A percentile compares a stretch with the other conserved stretches of the same genome.
phyloP scores from a whole-genome alignment of 495 filamentous ascomycete genomes.

The Cercophora sp. region DNA sequence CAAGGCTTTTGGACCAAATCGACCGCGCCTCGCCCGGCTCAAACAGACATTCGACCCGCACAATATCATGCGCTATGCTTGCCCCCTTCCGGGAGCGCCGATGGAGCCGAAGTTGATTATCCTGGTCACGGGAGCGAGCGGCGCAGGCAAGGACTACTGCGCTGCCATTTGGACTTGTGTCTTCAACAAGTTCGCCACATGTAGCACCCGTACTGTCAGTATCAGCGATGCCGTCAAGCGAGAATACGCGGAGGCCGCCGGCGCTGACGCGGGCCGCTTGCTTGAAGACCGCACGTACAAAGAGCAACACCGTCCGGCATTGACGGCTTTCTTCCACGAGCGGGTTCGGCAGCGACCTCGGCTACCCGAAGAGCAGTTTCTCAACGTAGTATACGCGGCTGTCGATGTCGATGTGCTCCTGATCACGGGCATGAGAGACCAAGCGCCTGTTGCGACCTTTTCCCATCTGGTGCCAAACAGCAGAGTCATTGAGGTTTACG shows the following conservation, averaged over 20 bases:
- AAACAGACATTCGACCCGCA: constrained; percentile 50
- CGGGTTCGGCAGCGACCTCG: constrained; percentile 44
- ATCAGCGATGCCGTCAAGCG: constrained; percentile 59
- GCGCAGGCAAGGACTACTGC: constrained; percentile 61
- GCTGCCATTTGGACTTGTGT: constrained; percentile 50
- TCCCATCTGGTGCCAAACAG: constrained; percentile 55
- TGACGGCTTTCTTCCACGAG: constrained; percentile 52
- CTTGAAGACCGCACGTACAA: constrained; percentile 56
- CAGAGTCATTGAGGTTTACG: constrained; percentile 51
- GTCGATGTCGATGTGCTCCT: constrained; percentile 53
- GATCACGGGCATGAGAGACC: constrained; percentile 65
- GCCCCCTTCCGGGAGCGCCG: constrained; percentile 43
- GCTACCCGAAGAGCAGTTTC: constrained; percentile 55
- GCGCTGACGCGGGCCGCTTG: constrained; percentile 48
- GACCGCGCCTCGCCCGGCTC: constrained; percentile 47
- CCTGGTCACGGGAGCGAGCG: constrained; percentile 57
- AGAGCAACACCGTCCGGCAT: constrained; percentile 54
- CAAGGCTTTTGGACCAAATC: constrained; percentile 57
- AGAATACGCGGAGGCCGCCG: constrained; percentile 53
- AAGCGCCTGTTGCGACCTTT: constrained; percentile 52
- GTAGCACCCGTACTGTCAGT: constrained; percentile 43
- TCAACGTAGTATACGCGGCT: constrained; percentile 41
- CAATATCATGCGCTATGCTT: constrained; percentile 53
- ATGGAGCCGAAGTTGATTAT: constrained; percentile 50
- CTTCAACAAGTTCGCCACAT: constrained; percentile 36